Evolutionary conservation across 495 filamentous ascomycete species (phyloP).

Genomic region (Penicillium goetzii): DNA sequence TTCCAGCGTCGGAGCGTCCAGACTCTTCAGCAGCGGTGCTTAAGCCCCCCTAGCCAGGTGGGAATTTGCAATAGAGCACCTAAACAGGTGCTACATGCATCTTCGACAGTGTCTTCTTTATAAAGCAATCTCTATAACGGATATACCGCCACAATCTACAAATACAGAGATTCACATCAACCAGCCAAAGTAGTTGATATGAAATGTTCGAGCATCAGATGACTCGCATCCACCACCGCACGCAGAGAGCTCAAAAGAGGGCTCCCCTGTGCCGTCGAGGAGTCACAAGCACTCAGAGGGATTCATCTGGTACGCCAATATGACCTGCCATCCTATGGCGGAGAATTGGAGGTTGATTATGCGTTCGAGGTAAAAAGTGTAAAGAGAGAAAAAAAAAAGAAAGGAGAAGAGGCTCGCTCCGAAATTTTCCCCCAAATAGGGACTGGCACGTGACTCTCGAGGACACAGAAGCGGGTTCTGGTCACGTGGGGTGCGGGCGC

Average conservation of each 20-base stretch:
- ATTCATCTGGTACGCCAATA: slow-evolving; percentile 58
- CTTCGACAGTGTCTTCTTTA: neutral
- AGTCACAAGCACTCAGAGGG: slow-evolving; percentile 35
- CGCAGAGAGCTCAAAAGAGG: slow-evolving; percentile 23
- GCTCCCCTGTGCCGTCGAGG: slow-evolving; percentile 35
- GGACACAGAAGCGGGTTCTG: slow-evolving; percentile 22
- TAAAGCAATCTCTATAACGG: neutral
- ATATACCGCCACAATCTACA: neutral
- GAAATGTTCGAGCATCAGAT: slow-evolving; percentile 47
- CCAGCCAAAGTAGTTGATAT: neutral
- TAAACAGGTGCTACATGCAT: neutral
- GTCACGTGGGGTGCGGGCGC: slow-evolving; percentile 21
- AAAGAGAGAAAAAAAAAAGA: slow-evolving; percentile 35
- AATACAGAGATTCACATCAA: neutral
- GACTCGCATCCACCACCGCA: slow-evolving; percentile 48
- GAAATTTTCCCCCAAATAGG: slow-evolving; percentile 30
- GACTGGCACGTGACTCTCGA: neutral
- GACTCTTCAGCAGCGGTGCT: neutral
- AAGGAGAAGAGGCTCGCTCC: neutral
- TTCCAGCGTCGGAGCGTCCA: neutral
- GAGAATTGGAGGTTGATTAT: slow-evolving; percentile 59
- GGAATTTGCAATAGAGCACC: neutral
- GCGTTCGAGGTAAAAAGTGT: slow-evolving; percentile 55
- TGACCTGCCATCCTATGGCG: slow-evolving; percentile 55
- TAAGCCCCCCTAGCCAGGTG: neutral